Evolutionary conservation across 768 basidiomycete genomes (phyloP), one percentile per base, ranked within the genome.

Genomic region (Crucibulum laeve): DNA sequence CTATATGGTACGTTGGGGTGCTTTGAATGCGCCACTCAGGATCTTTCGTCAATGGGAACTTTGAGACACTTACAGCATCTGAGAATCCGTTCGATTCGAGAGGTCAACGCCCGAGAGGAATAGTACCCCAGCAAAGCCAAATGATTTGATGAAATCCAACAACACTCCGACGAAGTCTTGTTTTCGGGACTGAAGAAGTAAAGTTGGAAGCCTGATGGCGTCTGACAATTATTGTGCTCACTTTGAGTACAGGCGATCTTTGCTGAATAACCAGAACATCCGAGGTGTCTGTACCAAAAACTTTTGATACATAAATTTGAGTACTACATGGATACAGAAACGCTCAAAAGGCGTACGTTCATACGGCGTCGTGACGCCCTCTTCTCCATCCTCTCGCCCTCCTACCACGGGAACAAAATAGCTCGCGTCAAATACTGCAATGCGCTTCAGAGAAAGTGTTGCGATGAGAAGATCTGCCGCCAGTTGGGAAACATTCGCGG

Each of bases 401-500:
- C 89, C 87, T 6, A 80, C 74, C n/a, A 85, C 76, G 3, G 90
- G 86, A 5, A 87, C 72, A 24, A 86, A 70, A 47, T 76, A 76
- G 25, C 64, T 67, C 15, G 81, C 64, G 53, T 90, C 80, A 37
- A 91, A 70, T 7, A 78, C 62, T 25, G 83, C 90, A 5, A 89
- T 62, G 36, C 74, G 69, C 40, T 67, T 60, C 17, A 92, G 70
- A 23, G 69, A 69, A 37, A 88, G 67, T 1, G 84, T 81, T 4
- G 82, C 61, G 48, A 90, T 81, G 47, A 92, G 64, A 14, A 92
- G 64, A 61, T 92, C 89, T 7, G 68, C 79, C 0, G 87, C 78
- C 10, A 92, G 71, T 55, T 92, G 89, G n/a, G 80, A 71, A 33
- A 91, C 75, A 64, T 91, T 91, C 38, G 85, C 89, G 8, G 79